Conservation (phyloP, 495 filamentous ascomycete species). For the Apodospora peruviana region DNA sequence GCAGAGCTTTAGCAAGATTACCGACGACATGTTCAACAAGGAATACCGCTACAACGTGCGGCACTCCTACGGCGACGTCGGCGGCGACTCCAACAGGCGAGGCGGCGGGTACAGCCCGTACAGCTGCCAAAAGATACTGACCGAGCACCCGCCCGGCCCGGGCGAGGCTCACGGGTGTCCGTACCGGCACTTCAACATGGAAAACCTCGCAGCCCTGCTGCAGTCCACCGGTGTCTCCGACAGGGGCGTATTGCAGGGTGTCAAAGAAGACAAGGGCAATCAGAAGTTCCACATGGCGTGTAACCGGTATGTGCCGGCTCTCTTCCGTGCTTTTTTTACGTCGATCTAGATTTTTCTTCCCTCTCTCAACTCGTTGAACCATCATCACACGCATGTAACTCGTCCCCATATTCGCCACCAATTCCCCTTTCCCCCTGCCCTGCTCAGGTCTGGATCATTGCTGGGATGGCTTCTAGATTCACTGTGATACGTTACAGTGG, state of each 20-base stretch:
- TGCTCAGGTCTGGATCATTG: not conserved
- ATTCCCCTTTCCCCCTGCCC: not conserved
- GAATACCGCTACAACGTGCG: slow-evolving; percentile 96
- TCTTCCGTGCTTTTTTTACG: not conserved
- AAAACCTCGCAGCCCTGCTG: slow-evolving; percentile 74
- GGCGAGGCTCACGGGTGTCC: slow-evolving; percentile 93
- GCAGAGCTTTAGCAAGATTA: slow-evolving; percentile 69
- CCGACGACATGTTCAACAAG: slow-evolving; percentile 89
- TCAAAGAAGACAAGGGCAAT: slow-evolving; percentile 82
- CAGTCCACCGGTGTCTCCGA: slow-evolving; percentile 72
- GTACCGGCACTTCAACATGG: slow-evolving; percentile 82
- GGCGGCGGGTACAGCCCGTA: slow-evolving; percentile 83
- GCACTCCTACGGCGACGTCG: slow-evolving; percentile 90
- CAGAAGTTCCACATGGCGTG: slow-evolving; percentile 93
- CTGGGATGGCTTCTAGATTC: not conserved
- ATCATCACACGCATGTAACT: too few relatives aligned
- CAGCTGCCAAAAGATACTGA: slow-evolving; percentile 90
- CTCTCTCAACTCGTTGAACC: not conserved
- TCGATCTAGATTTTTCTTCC: not conserved
- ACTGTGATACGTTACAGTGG: not conserved
- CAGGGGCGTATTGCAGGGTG: slow-evolving; percentile 66
- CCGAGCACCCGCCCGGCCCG: slow-evolving; percentile 73
- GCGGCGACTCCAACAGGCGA: slow-evolving; percentile 82
- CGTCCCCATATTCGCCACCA: not conserved
- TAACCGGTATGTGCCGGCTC: slow-evolving; percentile 54